phyloP scores from a whole-genome alignment of 2,329 filamentous ascomycete genomes.

The Neofusicoccum cordaticola region DNA sequence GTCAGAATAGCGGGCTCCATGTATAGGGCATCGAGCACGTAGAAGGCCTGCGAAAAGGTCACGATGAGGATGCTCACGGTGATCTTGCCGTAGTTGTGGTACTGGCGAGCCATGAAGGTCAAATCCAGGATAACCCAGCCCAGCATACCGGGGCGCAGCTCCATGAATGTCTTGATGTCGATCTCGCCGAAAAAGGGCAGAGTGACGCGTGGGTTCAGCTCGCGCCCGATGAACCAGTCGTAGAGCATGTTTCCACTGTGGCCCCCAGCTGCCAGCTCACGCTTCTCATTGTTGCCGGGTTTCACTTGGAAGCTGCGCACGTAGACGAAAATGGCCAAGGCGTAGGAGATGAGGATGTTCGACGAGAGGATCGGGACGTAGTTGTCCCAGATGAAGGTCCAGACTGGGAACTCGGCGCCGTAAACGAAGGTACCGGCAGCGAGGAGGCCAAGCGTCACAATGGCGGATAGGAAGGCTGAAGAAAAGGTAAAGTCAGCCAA shows the following conservation, averaged over 20 bases:
- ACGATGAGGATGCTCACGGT: slow-evolving; percentile 84
- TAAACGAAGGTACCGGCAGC: slow-evolving; percentile 72
- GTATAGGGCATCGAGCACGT: slow-evolving; percentile 79
- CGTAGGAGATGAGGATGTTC: slow-evolving; percentile 74
- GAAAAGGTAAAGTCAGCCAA: slow-evolving; percentile 19
- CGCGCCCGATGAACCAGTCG: slow-evolving; percentile 95
- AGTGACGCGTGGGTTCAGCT: slow-evolving; percentile 83
- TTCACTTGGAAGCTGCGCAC: slow-evolving; percentile 78
- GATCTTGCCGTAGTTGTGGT: slow-evolving; percentile 76
- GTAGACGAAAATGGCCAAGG: slow-evolving; percentile 76
- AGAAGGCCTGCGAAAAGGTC: slow-evolving; percentile 73
- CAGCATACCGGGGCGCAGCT: slow-evolving; percentile 87
- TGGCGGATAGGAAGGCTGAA: slow-evolving; percentile 70
- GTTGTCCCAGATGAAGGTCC: slow-evolving; percentile 91
- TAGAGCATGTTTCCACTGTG: slow-evolving; percentile 82
- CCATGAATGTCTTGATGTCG: slow-evolving; percentile 86
- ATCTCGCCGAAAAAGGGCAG: slow-evolving; percentile 79
- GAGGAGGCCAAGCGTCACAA: slow-evolving; percentile 68
- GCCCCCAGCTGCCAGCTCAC: slow-evolving; percentile 79
- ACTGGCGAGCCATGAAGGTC: slow-evolving; percentile 82
- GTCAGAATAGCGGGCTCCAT: slow-evolving; percentile 88
- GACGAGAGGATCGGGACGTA: slow-evolving; percentile 81
- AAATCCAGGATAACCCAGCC: slow-evolving; percentile 86
- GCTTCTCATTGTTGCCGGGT: slow-evolving; percentile 65
- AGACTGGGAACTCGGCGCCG: slow-evolving; percentile 80